Evolutionary conservation across 1,139 yeast genomes (phyloP).

Genomic region (Suhomyces taliae): DNA sequence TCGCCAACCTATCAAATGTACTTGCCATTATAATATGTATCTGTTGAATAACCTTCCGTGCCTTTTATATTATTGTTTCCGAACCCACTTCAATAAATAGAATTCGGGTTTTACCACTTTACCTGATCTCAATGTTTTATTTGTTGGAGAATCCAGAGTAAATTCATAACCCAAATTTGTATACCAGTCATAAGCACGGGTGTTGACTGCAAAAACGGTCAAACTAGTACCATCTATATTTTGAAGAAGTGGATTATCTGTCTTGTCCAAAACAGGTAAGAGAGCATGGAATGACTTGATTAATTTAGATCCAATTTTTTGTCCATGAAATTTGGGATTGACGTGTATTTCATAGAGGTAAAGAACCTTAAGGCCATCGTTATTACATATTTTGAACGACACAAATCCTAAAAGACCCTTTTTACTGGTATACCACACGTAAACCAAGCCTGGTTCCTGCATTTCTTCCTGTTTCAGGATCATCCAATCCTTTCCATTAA

Average conservation of each 20-base stretch:
- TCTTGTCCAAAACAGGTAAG: conserved; percentile 17
- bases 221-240: conserved; percentile 35
- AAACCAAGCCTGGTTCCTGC: conserved; percentile 44
- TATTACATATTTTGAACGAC: conserved; percentile 40
- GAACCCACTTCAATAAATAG: conserved; percentile 27
- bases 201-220: conserved; percentile 54
- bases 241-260: conserved; percentile 4
- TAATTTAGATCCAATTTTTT: conserved; percentile 35
- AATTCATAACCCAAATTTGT: conserved; percentile 34
- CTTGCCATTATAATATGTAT: no score
- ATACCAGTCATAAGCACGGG: conserved; percentile 46
- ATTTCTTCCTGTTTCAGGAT: conserved; percentile 45
- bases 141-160: conserved; percentile 46
- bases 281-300: conserved; percentile 31
- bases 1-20: no score
- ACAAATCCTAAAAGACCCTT: conserved; percentile 34
- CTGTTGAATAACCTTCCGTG: not conserved
- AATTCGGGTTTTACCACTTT: conserved; percentile 41
- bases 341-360: conserved; percentile 60
- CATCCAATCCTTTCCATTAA: conserved; percentile 47
- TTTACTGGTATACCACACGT: conserved; percentile 27
- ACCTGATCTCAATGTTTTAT: conserved; percentile 39
- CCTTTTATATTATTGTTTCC: not conserved
- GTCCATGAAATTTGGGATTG: conserved; percentile 26
- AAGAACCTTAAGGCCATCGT: conserved; percentile 34